Conservation (phyloP, 345 rosid genomes). For the Acer campestre region DNA sequence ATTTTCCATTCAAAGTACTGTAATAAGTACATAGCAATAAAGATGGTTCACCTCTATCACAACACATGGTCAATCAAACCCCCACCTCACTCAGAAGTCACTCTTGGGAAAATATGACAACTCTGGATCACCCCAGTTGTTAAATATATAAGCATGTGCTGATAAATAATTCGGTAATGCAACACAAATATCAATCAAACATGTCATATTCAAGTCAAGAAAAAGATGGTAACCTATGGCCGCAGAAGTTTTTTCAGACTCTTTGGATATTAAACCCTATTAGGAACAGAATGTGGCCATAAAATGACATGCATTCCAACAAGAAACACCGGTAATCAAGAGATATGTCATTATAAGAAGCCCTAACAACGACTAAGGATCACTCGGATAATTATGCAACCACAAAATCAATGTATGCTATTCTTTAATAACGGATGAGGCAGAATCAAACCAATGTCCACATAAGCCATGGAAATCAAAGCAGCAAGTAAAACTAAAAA, state of each 20-base stretch:
- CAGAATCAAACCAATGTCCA: background rate
- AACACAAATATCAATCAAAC: background rate
- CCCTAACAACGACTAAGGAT: background rate
- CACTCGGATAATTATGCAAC: background rate
- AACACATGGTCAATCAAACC: background rate
- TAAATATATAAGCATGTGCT: background rate
- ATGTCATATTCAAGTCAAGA: background rate
- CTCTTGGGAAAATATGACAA: background rate
- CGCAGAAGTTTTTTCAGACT: background rate
- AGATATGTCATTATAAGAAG: background rate
- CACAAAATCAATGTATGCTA: slow-evolving; percentile 9
- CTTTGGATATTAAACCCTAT: background rate
- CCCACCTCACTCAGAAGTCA: background rate
- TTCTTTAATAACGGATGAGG: background rate
- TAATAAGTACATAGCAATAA: background rate
- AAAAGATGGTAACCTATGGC: background rate
- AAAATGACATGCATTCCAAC: background rate
- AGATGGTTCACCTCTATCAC: background rate
- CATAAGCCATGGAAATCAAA: background rate
- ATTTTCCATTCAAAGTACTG: background rate
- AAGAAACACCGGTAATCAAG: background rate
- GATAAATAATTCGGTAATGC: background rate
- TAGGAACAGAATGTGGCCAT: background rate
- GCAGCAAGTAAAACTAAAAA: slow-evolving; percentile 1
- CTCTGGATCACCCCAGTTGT: background rate